A percentile compares a stretch with the other conserved stretches of the same genome.
phyloP scores from a whole-genome alignment of 139 green algal genomes.

The Coccomyxa sp. region DNA sequence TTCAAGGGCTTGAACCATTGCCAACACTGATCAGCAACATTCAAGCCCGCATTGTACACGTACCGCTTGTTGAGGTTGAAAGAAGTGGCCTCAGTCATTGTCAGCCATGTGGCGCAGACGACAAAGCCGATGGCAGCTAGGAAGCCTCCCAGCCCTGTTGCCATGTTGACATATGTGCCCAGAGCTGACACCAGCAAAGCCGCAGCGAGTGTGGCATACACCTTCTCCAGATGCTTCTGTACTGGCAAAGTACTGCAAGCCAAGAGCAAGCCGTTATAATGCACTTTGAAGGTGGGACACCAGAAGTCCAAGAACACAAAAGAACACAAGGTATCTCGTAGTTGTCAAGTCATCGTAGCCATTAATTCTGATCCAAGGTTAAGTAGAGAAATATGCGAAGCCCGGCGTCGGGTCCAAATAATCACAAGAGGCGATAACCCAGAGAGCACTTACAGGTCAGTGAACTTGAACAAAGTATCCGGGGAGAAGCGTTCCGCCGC shows the following conservation, averaged over 20 bases:
- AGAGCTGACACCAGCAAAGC: constrained; percentile 32
- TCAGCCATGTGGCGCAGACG: constrained; percentile 37
- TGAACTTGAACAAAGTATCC: constrained; percentile 11
- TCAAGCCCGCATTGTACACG: too few species aligned
- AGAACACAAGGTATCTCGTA: background rate
- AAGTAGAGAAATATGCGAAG: background rate
- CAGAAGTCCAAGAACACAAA: background rate
- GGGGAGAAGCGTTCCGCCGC: background rate
- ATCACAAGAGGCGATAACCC: background rate
- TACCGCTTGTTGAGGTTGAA: constrained; percentile 32
- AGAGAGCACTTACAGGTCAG: background rate
- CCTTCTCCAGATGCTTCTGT: constrained; percentile 47
- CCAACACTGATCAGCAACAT: too few species aligned
- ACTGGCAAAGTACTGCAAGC: constrained; percentile 32
- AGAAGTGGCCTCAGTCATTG: constrained; percentile 17
- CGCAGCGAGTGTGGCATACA: constrained; percentile 52
- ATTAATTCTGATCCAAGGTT: background rate
- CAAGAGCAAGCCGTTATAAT: background rate
- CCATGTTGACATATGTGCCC: constrained; percentile 28
- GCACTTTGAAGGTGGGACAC: background rate
- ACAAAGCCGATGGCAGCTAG: constrained; percentile 45
- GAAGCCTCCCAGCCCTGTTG: constrained; percentile 23
- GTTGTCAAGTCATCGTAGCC: too few species aligned
- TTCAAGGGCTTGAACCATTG: too few species aligned
- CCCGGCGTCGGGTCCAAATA: background rate